Base-by-base conservation (phyloP, 1,284 basidiomycete species). In the Porogramme epimiltina region DNA sequence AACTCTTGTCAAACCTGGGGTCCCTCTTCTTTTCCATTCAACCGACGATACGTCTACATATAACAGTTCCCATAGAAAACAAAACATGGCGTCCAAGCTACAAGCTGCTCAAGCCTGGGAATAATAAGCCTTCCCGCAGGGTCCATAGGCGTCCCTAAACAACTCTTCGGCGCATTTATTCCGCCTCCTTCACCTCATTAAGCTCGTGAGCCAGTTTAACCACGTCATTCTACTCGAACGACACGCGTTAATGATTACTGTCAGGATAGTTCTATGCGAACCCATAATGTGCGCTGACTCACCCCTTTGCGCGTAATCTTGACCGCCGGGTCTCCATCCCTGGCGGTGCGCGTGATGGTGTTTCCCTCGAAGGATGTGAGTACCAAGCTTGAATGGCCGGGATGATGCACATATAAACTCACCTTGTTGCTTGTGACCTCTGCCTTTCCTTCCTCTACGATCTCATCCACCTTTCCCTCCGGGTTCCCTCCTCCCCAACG, bases 131-230 rank as follows among this genome's bases (percentile, higher is more conserved):
- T n/a, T n/a, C n/a, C n/a, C n/a, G n/a, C n/a, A n/a, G n/a, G n/a
- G n/a, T n/a, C n/a, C n/a, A n/a, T n/a, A n/a, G n/a, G n/a, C n/a
- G n/a, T n/a, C n/a, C n/a, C n/a, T n/a, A n/a, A n/a, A n/a, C n/a
- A n/a, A n/a, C n/a, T n/a, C n/a, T n/a, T n/a, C n/a, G n/a, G n/a
- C n/a, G n/a, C n/a, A 3, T 43, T 36, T 33, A 42, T 16, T 62
- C 48, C 3, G 63, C 59, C 20, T 69, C 63, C 44, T 70, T 66
- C 11, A 70, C 68, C 46, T 70, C 67, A 39, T 72, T 70, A 46
- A 73, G 47, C 59, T 76, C 70, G 47, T 75, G 71, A 1, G 70
- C 71, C 8, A 75, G 64, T 65, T 76, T 73, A 37, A 74, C 73
- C 4, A 74, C 71, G 49, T 74, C 69, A 38, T 73, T 75, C 70